phyloP scores from a whole-genome alignment of 75 land plant genomes.

The Azolla pinnata region DNA sequence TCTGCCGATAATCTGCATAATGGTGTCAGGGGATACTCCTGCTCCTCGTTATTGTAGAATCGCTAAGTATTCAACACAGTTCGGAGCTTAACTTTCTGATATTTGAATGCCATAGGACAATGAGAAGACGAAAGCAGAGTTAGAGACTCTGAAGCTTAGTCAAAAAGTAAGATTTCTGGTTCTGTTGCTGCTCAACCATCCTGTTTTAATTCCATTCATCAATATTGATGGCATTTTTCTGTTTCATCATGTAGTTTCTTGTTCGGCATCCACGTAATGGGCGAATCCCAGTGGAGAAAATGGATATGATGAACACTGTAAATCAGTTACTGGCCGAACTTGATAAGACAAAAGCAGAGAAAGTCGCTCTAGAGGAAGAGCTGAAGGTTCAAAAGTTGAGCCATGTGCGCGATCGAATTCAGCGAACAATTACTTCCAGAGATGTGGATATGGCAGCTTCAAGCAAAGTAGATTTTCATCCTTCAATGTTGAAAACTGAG shows the following conservation, averaged over 20 bases:
- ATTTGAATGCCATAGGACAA: conserved; percentile 34
- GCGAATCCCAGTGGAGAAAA: conserved; percentile 34
- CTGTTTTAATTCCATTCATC: background rate
- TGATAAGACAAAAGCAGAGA: conserved; percentile 28
- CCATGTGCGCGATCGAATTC: conserved; percentile 24
- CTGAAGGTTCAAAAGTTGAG: conserved; percentile 19
- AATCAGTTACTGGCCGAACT: conserved; percentile 30
- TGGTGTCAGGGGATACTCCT: no score
- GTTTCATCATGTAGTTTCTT: conserved; percentile 19
- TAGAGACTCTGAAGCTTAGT: conserved; percentile 31
- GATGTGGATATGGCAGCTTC: conserved; percentile 30
- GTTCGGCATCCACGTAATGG: conserved; percentile 30
- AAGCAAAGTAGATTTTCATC: conserved; percentile 17
- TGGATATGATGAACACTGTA: conserved; percentile 41
- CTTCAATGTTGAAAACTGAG: background rate
- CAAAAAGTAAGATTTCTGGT: conserved; percentile 35
- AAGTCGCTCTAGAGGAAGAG: conserved; percentile 33
- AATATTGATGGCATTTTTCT: background rate
- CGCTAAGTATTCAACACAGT: no score
- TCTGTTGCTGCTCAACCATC: no score
- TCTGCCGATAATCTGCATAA: no score
- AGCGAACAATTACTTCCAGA: conserved; percentile 21
- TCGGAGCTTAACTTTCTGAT: no score
- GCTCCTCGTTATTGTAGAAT: no score
- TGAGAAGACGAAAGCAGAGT: conserved; percentile 24